Percentiles rank a stretch among this genome's conserved stretches.
Conservation (phyloP, 768 basidiomycete species). For the Suillus placidus region DNA sequence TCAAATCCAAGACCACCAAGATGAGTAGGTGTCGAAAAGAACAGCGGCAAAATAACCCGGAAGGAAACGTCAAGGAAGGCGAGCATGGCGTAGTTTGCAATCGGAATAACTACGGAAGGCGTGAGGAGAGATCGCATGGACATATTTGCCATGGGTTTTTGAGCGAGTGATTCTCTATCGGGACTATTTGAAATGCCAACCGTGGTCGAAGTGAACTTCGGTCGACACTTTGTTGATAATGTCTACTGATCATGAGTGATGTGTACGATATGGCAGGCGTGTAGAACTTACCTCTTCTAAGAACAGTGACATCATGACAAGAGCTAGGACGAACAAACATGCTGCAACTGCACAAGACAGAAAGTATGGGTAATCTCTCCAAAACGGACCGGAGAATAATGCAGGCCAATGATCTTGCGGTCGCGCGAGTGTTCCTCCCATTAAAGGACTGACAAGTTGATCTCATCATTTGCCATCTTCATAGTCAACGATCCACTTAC, state of each 20-base stretch:
- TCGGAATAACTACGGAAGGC: slow-evolving; percentile 41
- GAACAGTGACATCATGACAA: slow-evolving; percentile 23
- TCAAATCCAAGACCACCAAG: slow-evolving; percentile 46
- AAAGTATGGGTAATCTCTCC: slow-evolving; percentile 40
- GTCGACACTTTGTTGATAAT: background rate
- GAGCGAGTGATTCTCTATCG: background rate
- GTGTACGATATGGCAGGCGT: background rate
- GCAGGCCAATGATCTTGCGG: slow-evolving; percentile 58
- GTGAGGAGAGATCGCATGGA: slow-evolving; percentile 35
- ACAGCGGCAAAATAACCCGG: slow-evolving; percentile 45
- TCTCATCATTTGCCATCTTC: background rate
- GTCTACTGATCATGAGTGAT: background rate
- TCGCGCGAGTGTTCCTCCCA: slow-evolving; percentile 57
- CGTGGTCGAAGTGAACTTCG: background rate
- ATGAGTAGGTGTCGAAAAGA: slow-evolving; percentile 45
- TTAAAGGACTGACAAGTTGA: slow-evolving; percentile 55
- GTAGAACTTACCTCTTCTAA: slow-evolving; percentile 33
- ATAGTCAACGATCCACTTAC: slow-evolving; percentile 22
- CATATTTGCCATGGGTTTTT: slow-evolving; percentile 24
- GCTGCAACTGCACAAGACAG: slow-evolving; percentile 35
- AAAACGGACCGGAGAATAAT: slow-evolving; percentile 45
- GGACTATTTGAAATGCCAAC: background rate
- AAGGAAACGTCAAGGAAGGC: slow-evolving; percentile 46
- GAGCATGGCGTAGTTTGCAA: slow-evolving; percentile 44
- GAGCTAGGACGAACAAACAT: slow-evolving; percentile 15